Evolutionary conservation across 73 alveolate genomes (phyloP).

Genomic region (Paramecium biaurelia): DNA sequence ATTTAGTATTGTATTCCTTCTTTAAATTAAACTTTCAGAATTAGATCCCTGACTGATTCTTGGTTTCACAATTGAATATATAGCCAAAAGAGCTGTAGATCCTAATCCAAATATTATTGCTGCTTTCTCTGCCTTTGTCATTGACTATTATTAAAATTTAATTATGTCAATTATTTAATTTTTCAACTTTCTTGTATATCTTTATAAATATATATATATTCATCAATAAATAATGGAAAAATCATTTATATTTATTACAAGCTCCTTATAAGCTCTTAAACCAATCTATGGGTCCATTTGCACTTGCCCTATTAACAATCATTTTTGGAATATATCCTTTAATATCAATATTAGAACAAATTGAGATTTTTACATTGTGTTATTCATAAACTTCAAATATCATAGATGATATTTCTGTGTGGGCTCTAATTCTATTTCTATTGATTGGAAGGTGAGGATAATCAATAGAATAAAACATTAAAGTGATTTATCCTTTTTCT

Average conservation of each 20-base stretch:
- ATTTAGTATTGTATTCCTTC: conserved; percentile 6
- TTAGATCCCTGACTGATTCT: background rate
- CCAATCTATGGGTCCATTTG: conserved; percentile 25
- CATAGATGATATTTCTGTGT: background rate
- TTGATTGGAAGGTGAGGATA: background rate
- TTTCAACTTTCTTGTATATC: background rate
- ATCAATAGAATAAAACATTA: conserved; percentile 23
- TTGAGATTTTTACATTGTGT: background rate
- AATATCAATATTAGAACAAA: conserved; percentile 22
- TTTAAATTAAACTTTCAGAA: background rate
- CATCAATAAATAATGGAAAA: background rate
- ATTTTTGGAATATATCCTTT: conserved; percentile 37
- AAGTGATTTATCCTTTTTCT: background rate
- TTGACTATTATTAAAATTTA: background rate
- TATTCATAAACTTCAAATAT: background rate
- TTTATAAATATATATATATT: background rate
- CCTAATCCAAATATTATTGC: conserved; percentile 15
- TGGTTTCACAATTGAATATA: conserved; percentile 14
- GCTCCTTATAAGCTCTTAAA: background rate
- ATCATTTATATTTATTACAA: background rate
- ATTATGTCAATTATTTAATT: background rate
- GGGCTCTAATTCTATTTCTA: conserved; percentile 9
- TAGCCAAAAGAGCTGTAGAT: background rate
- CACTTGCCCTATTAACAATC: conserved; percentile 13
- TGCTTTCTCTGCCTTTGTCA: conserved; percentile 45